Evolutionary conservation across 352 stramenopile genomes (phyloP).

Genomic region (Globisporangium uncinulatum): DNA sequence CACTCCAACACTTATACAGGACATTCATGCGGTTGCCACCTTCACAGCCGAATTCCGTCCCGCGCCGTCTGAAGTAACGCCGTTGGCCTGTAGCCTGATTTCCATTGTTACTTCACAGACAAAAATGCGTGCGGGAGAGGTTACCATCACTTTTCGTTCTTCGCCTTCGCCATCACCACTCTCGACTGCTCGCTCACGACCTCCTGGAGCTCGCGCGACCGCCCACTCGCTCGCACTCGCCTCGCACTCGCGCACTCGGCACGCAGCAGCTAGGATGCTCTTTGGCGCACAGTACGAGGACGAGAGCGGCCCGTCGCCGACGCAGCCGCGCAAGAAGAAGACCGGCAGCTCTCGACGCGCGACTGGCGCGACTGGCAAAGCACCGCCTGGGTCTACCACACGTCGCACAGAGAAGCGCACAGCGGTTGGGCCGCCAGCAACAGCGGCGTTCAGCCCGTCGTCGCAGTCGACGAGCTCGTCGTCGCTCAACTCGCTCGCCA

Average conservation of each 20-base stretch:
- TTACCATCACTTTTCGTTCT: neutral
- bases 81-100: neutral
- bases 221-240: too few species aligned
- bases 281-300: constrained; percentile 53
- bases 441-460: constrained; percentile 10
- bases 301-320: constrained; percentile 25
- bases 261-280: constrained; percentile 21
- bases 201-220: too few species aligned
- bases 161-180: neutral
- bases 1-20: too few species aligned
- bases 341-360: constrained; percentile 1
- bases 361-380: neutral
- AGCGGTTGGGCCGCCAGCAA: neutral
- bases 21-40: too few species aligned
- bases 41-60: neutral
- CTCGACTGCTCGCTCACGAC: neutral
- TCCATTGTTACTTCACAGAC: neutral
- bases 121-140: too few species aligned
- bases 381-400: neutral
- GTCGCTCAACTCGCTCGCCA: constrained; percentile 12
- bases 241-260: neutral
- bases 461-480: constrained; percentile 21
- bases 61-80: neutral
- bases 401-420: constrained; percentile 6
- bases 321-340: constrained; percentile 33